Base-by-base conservation (phyloP, 148 eudicot species). In the Vaccinium macrocarpon region DNA sequence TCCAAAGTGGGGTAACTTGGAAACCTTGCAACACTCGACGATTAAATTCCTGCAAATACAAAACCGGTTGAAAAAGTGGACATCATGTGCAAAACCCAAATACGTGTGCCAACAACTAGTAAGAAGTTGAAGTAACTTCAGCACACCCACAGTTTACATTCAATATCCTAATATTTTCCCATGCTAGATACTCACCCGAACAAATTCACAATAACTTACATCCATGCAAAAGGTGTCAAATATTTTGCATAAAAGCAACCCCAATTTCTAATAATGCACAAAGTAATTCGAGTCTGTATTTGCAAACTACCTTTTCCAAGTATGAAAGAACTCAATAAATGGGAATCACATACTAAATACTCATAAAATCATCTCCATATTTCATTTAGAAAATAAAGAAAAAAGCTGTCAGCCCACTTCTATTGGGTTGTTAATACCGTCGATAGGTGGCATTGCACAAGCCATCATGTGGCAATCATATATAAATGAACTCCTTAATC, bases 1-100 rank as follows among this genome's bases (percentile, higher is more conserved):
- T 86, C 99, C 99, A 96, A 79, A 96, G 89, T 77, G 98, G 99
- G 74, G 94, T 93, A 83, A 90, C 99, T 87, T 96, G 98, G 88
- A 96, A 96, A 79, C 99, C 99, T 82, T 96, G 97, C 53, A 85
- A 59, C 76, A 96, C 99, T 59, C 87, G 91, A 51, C 62, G 86
- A 78, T 91, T 88, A 85, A 96, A 96, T 73, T 91, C 98, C 99
- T 96, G 90, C 48, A 70, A 51, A 85, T 75, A 23, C 68, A 61
- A 81, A 73, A 66, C 55, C 42, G 18, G 14, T 53, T 25, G 32
- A n/a, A 18, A 53, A 78, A 38, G 62, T 25, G 42, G 38, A 52
- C 3, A 78, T 12, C 51, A 51, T 51, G 15, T 53, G 1, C 9
- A 53, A 78, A 78, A 38, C 46, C 42, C 8, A 29, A 78, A 6